Evolutionary conservation across 179 eudicot species (phyloP).

Genomic region (Amaranthus tricolor): DNA sequence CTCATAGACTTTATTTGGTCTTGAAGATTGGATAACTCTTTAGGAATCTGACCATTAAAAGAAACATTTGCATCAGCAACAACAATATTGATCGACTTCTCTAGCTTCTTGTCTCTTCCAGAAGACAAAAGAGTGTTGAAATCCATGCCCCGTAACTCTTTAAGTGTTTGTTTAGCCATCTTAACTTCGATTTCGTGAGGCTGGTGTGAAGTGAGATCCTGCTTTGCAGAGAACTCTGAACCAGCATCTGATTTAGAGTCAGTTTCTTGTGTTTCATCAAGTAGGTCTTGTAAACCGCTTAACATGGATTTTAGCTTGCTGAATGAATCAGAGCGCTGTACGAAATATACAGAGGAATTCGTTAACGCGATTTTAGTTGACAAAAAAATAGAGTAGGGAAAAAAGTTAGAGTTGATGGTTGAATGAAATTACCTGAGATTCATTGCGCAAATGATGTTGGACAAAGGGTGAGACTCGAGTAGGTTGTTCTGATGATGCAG

Average conservation of each 20-base stretch:
- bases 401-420: too few species aligned
- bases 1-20: constrained; percentile 25
- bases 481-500: neutral
- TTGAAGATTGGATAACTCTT: constrained; percentile 18
- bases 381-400: neutral
- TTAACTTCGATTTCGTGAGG: constrained; percentile 37
- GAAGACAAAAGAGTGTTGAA: constrained; percentile 23
- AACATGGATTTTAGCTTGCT: constrained; percentile 36
- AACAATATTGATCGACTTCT: constrained; percentile 34
- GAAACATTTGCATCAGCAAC: constrained; percentile 25
- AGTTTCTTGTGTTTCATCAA: constrained; percentile 19
- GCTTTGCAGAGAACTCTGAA: constrained; percentile 3
- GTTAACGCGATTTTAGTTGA: neutral
- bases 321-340: constrained; percentile 33
- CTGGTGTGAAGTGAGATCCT: neutral
- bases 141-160: constrained; percentile 25
- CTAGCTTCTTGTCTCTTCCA: constrained; percentile 27
- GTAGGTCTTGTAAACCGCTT: constrained; percentile 28
- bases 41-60: neutral
- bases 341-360: neutral
- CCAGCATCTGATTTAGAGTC: constrained; percentile 8
- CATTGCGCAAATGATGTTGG: neutral
- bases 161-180: constrained; percentile 41
- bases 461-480: neutral
- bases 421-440: constrained; percentile 5